Evolutionary conservation across 2,329 filamentous ascomycete species (phyloP), one percentile per base, ranked within the genome.

Genomic region (Verticillium tricorpus): DNA sequence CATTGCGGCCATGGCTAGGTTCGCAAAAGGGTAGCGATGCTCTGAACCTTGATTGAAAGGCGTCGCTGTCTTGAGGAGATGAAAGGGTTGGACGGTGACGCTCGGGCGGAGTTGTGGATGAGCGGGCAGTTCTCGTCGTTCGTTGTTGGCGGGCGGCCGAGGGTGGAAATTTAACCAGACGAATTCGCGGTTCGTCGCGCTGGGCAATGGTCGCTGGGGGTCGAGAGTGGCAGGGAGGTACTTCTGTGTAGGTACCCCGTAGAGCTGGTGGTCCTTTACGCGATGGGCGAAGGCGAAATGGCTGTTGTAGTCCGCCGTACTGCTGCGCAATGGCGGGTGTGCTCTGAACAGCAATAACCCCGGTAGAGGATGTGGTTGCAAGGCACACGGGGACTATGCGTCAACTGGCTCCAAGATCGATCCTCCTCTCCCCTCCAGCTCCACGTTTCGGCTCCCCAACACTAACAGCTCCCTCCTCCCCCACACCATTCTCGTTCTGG

Each of bases 1-100:
- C 54, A 56, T 65, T 40, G 63, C 63, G 54, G 63, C 63, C 63
- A 65, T 65, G 62, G 39, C 63, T 60, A 32, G 39, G 45, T 22
- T 50, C n/a, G 45, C 45, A n/a, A 15, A 50, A 50, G 9, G 7
- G 4, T n/a, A 22, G 11, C 19, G 8, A 22, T 40, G 14, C 34
- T 35, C 34, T 35, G 34, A 35, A 14, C 34, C 34, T 34, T 37
- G 59, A 56, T 59, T 37, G 15, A 11, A 3, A 19, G 25, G 2
- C 14, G n/a, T 39, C 14, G 28, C 50, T 14, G 19, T 31, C 45
- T 4, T 32, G 32, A 32, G 40, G 59, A 55, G 19, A 19, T 9
- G 19, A 25, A 50, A 25, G 12, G 19, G 19, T 19, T 22, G 8
- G n/a, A 22, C 19, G 19, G 11, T 50, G 45, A 50, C 45, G 19